Base-by-base conservation (phyloP, 140 eudicot genomes). In the Ambrosia hybrid region DNA sequence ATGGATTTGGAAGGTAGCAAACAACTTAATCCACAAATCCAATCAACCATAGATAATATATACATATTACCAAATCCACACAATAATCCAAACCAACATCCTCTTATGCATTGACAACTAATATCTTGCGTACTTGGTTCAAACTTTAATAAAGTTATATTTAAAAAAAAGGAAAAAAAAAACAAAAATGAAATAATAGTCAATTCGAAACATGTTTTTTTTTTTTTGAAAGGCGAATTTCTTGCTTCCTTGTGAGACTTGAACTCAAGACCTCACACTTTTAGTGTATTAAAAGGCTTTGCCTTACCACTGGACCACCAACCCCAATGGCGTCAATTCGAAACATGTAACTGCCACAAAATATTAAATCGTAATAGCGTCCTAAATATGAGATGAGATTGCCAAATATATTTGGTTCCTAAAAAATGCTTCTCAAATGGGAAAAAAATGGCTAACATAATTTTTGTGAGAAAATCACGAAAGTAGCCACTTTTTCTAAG, bases 21-120 rank as follows among this genome's bases (percentile, higher is more conserved):
- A 43, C 72, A 56, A 65, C 72, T 41, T 39, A 75, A 75, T 36
- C 66, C 73, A 65, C 73, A 74, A 65, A 3, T 16, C 45, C 48
- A 36, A 74, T 52, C 45, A 74, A 53, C 37, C 58, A 65, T 16
- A 37, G 55, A 53, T 9, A 65, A 15, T 52, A 74, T 74, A 39
- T n/a, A 15, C 59, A 2, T 36, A 64, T 74, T 55, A 77, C 67
- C 76, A 60, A 77, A 70, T 77, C 57, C 72, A 70, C 75, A 68
- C 72, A 63, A 60, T 37, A 60, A 34, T 58, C 70, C 70, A 76
- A 59, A 76, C 71, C 80, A 60, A 51, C 71, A 60, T 69, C 66
- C 76, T 62, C 52, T 59, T 51, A n/a, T 37, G 71, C 65, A 38
- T 17, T 69, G 66, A 76, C 71, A 69, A 76, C 76, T 30, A 69